Conservation (phyloP, 2,329 filamentous ascomycete genomes). For the Endothia cerciana region DNA sequence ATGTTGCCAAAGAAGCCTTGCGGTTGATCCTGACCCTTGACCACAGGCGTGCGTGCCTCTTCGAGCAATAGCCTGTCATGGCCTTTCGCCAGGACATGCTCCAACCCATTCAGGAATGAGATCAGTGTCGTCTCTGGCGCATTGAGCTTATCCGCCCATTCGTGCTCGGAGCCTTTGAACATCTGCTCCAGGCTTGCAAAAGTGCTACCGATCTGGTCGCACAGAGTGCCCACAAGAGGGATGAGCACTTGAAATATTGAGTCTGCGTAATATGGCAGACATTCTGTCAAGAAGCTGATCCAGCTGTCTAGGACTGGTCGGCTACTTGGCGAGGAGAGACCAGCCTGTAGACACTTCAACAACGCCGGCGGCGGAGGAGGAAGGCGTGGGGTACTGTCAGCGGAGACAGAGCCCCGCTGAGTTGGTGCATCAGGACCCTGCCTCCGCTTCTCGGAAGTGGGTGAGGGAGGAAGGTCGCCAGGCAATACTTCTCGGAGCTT, state of each 20-base stretch:
- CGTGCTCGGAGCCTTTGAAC: slow-evolving; percentile 48
- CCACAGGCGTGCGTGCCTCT: slow-evolving; percentile 68
- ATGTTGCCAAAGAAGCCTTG: slow-evolving; percentile 94
- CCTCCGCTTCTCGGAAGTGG: slow-evolving; percentile 52
- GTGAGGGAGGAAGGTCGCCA: slow-evolving; percentile 47
- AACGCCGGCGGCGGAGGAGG: slow-evolving; percentile 69
- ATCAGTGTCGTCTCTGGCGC: slow-evolving; percentile 75
- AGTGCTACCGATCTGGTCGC: slow-evolving; percentile 72
- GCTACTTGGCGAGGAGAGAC: slow-evolving; percentile 75
- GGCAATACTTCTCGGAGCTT: slow-evolving; percentile 60
- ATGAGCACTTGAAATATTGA: slow-evolving; percentile 89
- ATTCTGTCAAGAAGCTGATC: slow-evolving; percentile 83
- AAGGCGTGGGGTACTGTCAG: slow-evolving; percentile 35
- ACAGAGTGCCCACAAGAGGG: slow-evolving; percentile 88
- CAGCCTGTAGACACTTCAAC: slow-evolving; percentile 83
- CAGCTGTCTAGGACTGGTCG: slow-evolving; percentile 86
- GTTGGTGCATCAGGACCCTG: slow-evolving; percentile 46
- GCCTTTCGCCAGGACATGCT: slow-evolving; percentile 84
- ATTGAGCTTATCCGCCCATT: slow-evolving; percentile 29
- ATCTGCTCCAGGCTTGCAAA: slow-evolving; percentile 72
- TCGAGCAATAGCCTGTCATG: slow-evolving; percentile 82
- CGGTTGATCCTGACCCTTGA: slow-evolving; percentile 80
- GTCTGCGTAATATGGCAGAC: slow-evolving; percentile 80
- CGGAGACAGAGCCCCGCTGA: slow-evolving; percentile 44
- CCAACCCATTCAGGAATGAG: slow-evolving; percentile 87